Evolutionary conservation across 1,284 basidiomycete genomes (phyloP), one percentile per base, ranked within the genome.

Genomic region (Earliella scabrosa): DNA sequence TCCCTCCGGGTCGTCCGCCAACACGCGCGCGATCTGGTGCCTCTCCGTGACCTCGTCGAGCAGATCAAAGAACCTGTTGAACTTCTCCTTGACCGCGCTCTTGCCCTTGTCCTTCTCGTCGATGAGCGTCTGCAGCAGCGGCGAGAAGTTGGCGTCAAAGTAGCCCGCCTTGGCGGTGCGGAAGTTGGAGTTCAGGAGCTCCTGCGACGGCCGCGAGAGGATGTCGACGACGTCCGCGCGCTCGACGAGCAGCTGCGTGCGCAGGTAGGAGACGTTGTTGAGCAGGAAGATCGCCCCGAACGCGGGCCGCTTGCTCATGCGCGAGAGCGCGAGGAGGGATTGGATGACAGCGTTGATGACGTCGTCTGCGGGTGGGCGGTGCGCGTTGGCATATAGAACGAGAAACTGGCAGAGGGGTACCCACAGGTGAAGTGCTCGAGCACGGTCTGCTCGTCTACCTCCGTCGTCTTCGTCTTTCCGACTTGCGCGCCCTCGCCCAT

Each of bases 401-500:
- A n/a, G n/a, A n/a, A n/a, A n/a, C n/a, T n/a, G n/a, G n/a, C n/a
- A n/a, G 32, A 32, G 23, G 21, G 10, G 77, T n/a, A n/a, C 88
- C 51, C 58, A 90, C 90, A 85, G 8, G 85, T 75, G 64, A 83
- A 93, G 67, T 92, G 90, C 65, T 92, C 87, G 20, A 92, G 72
- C 11, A 92, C 77, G 9, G 81, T 74, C 26, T 71, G 73, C 61
- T 88, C 86, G 54, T 84, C 83, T 18, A 78, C 76, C 41, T 84
- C 83, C 5, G 75, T 74, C 1, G 72, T 61, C 56, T 82, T 83
- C 3, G 71, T 59, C 63, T 83, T 85, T 4, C 80, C 82, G 2
- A 87, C 82, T 61, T 81, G 79, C 26, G 87, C 78, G 2, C 90
- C 90, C 59, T 91, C 89, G 4, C 91, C 90, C 90, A 93, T 92